Evolutionary conservation across 2,329 filamentous ascomycete genomes (phyloP).

Genomic region (Colletotrichum noveboracense): DNA sequence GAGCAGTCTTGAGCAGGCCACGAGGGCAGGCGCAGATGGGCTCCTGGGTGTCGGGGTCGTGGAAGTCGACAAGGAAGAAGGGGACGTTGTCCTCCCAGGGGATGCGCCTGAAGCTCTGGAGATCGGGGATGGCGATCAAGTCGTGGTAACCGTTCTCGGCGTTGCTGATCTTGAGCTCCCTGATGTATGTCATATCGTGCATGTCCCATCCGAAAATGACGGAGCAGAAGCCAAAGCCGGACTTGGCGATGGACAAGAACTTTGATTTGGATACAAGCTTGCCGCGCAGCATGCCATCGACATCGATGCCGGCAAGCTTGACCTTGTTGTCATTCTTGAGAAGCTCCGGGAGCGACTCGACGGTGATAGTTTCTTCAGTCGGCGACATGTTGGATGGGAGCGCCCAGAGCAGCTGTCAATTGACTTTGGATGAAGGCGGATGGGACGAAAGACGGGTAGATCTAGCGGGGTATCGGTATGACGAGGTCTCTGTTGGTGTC

Average conservation of each 20-base stretch:
- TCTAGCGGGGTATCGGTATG: background rate
- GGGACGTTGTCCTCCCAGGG: constrained; percentile 90
- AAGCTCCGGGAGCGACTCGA: constrained; percentile 68
- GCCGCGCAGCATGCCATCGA: constrained; percentile 85
- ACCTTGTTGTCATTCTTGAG: constrained; percentile 77
- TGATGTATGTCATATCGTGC: constrained; percentile 90
- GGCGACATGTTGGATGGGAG: constrained; percentile 28
- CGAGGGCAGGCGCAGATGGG: constrained; percentile 81
- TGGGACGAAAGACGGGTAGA: constrained; percentile 5
- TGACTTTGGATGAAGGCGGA: constrained; percentile 15
- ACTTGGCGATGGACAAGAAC: constrained; percentile 81
- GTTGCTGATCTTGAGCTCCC: constrained; percentile 86
- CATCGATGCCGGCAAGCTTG: constrained; percentile 87
- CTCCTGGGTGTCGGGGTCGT: constrained; percentile 76
- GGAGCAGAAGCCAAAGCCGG: constrained; percentile 92
- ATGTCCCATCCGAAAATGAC: constrained; percentile 98
- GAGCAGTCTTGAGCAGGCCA: constrained; percentile 71
- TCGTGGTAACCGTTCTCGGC: constrained; percentile 90
- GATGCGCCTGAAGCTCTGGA: constrained; percentile 79
- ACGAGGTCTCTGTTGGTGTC: background rate
- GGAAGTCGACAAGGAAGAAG: constrained; percentile 84
- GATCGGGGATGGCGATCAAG: constrained; percentile 80
- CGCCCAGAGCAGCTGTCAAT: background rate
- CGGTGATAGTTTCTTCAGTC: constrained; percentile 50
- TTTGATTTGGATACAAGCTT: constrained; percentile 94